Conservation (phyloP, 768 basidiomycete genomes). For the Phanerochaete carnosa region DNA sequence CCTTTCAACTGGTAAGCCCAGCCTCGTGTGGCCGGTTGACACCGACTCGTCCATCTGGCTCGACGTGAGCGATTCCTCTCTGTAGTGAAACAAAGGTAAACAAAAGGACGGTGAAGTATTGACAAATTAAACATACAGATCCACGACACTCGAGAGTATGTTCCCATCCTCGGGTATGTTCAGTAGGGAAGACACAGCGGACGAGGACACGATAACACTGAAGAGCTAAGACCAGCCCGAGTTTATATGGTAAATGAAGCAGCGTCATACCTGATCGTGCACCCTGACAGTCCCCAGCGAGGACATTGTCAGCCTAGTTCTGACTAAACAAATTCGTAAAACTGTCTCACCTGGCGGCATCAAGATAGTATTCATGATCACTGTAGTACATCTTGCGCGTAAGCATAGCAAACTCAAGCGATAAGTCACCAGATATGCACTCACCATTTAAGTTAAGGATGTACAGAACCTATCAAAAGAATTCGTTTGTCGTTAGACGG, state of each 20-base stretch:
- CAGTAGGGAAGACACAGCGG: no score
- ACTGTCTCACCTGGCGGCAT: not conserved
- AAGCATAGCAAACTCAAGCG: not conserved
- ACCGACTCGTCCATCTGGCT: no score
- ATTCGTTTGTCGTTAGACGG: no score
- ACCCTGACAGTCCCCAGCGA: not conserved
- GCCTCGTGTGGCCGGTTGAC: no score
- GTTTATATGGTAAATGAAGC: not conserved
- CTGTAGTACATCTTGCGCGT: not conserved
- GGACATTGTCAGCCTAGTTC: not conserved
- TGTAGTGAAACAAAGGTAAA: no score
- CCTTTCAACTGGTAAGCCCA: no score
- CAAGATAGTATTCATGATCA: not conserved
- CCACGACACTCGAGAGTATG: no score
- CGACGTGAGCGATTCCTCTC: no score
- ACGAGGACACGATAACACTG: not conserved
- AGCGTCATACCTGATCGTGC: not conserved
- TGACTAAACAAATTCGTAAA: not conserved
- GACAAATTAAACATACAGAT: no score
- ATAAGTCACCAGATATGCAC: not conserved
- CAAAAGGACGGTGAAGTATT: no score
- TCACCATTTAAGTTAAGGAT: constrained; percentile 9
- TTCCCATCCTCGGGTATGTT: no score
- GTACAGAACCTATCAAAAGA: constrained; percentile 1
- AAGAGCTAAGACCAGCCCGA: not conserved